phyloP scores from a whole-genome alignment of 768 basidiomycete species.

The Hericium alpestre region DNA sequence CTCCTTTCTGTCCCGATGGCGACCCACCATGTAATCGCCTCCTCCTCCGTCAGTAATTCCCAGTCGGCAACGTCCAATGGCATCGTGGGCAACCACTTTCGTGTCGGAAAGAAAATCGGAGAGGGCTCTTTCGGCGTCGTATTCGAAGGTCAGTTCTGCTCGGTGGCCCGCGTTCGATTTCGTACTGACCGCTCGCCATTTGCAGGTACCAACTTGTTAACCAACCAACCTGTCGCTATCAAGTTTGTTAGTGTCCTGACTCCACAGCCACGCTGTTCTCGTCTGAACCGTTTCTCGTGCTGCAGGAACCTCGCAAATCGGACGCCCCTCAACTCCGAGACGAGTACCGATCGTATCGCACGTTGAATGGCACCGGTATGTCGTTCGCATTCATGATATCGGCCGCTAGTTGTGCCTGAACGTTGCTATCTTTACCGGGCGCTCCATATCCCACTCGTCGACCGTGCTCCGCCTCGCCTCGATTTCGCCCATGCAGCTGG shows the following conservation, averaged over 20 bases:
- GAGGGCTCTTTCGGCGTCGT: constrained; percentile 99
- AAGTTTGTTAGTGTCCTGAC: constrained; percentile 68
- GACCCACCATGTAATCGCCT: constrained; percentile 77
- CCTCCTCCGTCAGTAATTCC: constrained; percentile 51
- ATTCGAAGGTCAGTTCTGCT: constrained; percentile 63
- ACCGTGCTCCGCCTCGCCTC: background rate
- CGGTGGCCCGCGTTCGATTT: background rate
- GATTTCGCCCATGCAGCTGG: constrained; percentile 48
- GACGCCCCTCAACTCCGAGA: constrained; percentile 96
- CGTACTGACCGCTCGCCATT: constrained; percentile 2
- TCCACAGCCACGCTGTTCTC: background rate
- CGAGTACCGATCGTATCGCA: constrained; percentile 95
- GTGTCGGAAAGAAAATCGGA: constrained; percentile 97
- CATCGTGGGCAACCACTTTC: constrained; percentile 70
- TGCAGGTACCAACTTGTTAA: constrained; percentile 74
- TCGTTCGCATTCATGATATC: constrained; percentile 12
- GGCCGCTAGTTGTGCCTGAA: constrained; percentile 1
- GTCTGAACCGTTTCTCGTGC: constrained; percentile 5
- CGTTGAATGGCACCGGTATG: constrained; percentile 81
- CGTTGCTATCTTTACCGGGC: background rate
- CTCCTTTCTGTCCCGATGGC: constrained; percentile 37
- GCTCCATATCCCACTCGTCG: background rate
- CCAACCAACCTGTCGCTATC: constrained; percentile 85
- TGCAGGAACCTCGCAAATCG: constrained; percentile 89
- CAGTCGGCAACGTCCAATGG: constrained; percentile 56